Conservation (phyloP, 2,329 filamentous ascomycete species). For the Pseudogymnoascus sp. region DNA sequence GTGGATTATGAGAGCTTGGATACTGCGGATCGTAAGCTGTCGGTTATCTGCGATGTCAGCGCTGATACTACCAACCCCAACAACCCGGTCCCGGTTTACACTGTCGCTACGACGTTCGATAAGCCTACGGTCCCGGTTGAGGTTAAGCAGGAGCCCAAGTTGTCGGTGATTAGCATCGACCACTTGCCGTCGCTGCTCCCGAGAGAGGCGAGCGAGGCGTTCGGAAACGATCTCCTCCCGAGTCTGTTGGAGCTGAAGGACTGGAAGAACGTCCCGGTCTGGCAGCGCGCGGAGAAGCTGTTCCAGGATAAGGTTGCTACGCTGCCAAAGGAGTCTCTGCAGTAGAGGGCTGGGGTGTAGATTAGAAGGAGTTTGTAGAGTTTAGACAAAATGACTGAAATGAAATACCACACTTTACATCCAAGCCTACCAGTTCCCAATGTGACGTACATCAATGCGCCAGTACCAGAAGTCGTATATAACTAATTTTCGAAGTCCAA, state of each 20-base stretch:
- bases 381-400: conserved; percentile 3
- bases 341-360: neutral
- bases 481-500: neutral
- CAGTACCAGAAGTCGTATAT: neutral
- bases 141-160: conserved; percentile 42
- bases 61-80: conserved; percentile 67
- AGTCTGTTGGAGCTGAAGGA: conserved; percentile 71
- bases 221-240: conserved; percentile 69
- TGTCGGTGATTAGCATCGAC: conserved; percentile 82
- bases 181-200: conserved; percentile 78
- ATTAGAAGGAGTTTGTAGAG: neutral
- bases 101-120: conserved; percentile 76
- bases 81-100: conserved; percentile 68
- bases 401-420: neutral
- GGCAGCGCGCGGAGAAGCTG: conserved; percentile 74
- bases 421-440: neutral
- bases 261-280: conserved; percentile 64
- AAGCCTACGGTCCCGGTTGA: conserved; percentile 76
- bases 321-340: conserved; percentile 41
- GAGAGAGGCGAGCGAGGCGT: conserved; percentile 78
- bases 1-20: conserved; percentile 63
- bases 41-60: conserved; percentile 71
- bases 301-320: conserved; percentile 74
- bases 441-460: neutral
- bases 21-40: conserved; percentile 60